Evolutionary conservation across 164 flowering plant species (phyloP).

Genomic region (Magnolia officinalis): DNA sequence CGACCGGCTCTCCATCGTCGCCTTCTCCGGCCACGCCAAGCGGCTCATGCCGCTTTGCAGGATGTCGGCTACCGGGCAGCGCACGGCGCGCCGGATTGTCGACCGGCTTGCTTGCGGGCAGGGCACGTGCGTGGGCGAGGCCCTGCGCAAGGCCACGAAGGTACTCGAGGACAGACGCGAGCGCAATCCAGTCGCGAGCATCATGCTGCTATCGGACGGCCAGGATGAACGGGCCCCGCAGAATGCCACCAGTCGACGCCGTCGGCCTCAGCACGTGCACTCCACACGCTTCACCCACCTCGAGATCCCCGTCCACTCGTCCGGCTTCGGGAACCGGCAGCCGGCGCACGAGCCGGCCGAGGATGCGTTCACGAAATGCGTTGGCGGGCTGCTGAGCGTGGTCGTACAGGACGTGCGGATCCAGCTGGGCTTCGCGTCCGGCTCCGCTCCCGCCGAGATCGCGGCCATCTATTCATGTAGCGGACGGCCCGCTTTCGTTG

Average conservation of each 20-base stretch:
- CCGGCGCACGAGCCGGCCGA: constrained; percentile 49
- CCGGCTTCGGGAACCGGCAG: constrained; percentile 36
- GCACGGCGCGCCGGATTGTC: constrained; percentile 55
- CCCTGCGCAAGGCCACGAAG: constrained; percentile 67
- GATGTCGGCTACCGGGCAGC: constrained; percentile 75
- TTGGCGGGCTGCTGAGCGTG: constrained; percentile 81
- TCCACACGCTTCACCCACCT: constrained; percentile 78
- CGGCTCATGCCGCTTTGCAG: constrained; percentile 60
- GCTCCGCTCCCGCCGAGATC: constrained; percentile 65
- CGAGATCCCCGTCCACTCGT: constrained; percentile 78
- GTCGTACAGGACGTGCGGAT: constrained; percentile 74
- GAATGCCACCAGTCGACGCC: constrained; percentile 23
- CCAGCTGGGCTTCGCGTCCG: constrained; percentile 53
- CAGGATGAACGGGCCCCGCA: constrained; percentile 40
- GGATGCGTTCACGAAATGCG: constrained; percentile 78
- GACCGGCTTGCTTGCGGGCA: constrained; percentile 62
- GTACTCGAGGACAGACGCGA: constrained; percentile 88
- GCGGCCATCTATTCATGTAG: constrained; percentile 52
- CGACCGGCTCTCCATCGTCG: constrained; percentile 79
- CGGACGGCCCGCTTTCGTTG: constrained; percentile 45
- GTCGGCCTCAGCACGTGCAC: constrained; percentile 19
- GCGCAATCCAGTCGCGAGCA: constrained; percentile 80
- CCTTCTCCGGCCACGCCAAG: constrained; percentile 52
- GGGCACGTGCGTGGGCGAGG: constrained; percentile 67
- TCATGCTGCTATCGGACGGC: constrained; percentile 84